phyloP scores from a whole-genome alignment of 1,139 yeast genomes.

The Yamadazyma buinensis region DNA sequence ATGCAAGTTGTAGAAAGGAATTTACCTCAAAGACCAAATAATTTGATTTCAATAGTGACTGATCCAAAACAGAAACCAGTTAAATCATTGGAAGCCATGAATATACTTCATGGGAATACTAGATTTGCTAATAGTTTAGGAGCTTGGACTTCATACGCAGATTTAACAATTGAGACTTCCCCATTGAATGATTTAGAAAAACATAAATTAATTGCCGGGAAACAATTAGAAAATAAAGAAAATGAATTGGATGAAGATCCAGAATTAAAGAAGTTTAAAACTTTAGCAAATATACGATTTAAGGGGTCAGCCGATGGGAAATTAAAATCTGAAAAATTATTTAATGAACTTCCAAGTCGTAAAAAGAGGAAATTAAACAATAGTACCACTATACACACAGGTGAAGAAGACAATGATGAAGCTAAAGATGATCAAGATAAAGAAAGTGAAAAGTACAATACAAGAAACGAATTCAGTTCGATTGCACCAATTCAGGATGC shows the following conservation, averaged over 20 bases:
- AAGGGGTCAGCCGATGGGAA: slow-evolving; percentile 46
- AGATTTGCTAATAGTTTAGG: slow-evolving; percentile 60
- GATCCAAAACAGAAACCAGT: slow-evolving; percentile 43
- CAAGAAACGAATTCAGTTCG: slow-evolving; percentile 38
- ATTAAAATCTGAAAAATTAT: slow-evolving; percentile 29
- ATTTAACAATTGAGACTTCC: slow-evolving; percentile 55
- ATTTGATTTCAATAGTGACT: slow-evolving; percentile 24
- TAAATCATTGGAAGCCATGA: slow-evolving; percentile 51
- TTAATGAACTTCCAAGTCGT: slow-evolving; percentile 26
- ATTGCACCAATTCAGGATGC: slow-evolving; percentile 53
- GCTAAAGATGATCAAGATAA: slow-evolving; percentile 17
- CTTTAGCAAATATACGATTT: slow-evolving; percentile 50
- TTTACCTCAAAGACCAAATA: slow-evolving; percentile 37
- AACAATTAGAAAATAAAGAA: slow-evolving; percentile 8
- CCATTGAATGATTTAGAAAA: slow-evolving; percentile 47
- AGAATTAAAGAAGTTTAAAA: slow-evolving; percentile 15
- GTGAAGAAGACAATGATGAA: slow-evolving; percentile 4
- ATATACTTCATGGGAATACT: slow-evolving; percentile 56
- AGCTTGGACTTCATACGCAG: slow-evolving; percentile 69
- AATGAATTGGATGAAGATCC: not conserved
- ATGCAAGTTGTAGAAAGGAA: slow-evolving; percentile 57
- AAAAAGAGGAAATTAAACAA: slow-evolving; percentile 7
- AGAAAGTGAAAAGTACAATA: slow-evolving; percentile 17
- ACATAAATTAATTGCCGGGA: slow-evolving; percentile 20
- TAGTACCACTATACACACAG: not conserved